Evolutionary conservation across 176 grass and related monocot genomes (phyloP).

Genomic region (Eleusine indica): DNA sequence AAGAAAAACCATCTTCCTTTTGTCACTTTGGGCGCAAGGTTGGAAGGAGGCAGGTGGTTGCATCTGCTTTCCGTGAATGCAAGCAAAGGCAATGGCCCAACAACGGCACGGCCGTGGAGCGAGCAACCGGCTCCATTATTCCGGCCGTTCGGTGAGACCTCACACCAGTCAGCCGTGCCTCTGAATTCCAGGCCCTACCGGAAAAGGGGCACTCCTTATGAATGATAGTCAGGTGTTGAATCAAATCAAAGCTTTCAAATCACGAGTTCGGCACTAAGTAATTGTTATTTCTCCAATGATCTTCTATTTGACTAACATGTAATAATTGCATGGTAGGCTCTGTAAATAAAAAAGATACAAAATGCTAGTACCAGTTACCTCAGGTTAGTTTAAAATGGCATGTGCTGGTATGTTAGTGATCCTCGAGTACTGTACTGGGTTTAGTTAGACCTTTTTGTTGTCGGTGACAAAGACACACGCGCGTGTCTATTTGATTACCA

Average conservation of each 20-base stretch:
- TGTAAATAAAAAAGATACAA: background rate
- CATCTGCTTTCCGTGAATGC: constrained; percentile 45
- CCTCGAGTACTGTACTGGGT: background rate
- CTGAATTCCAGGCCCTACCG: constrained; percentile 21
- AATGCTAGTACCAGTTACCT: background rate
- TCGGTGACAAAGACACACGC: constrained; percentile 19
- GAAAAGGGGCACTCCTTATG: background rate
- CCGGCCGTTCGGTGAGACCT: constrained; percentile 40
- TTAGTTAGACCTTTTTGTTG: constrained; percentile 24
- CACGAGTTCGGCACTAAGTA: constrained; percentile 27
- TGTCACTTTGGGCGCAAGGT: constrained; percentile 48
- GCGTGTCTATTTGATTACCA: background rate
- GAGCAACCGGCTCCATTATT: constrained; percentile 45
- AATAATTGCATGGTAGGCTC: background rate
- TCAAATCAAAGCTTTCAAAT: constrained; percentile 40
- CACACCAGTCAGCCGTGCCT: constrained; percentile 30
- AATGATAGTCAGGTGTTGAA: constrained; percentile 14
- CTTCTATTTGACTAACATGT: constrained; percentile 18
- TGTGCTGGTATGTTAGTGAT: background rate
- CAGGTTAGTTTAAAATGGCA: background rate
- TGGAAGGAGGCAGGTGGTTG: constrained; percentile 39
- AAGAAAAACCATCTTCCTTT: background rate
- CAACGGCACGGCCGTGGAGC: constrained; percentile 33
- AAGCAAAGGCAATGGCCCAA: constrained; percentile 50
- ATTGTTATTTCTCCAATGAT: constrained; percentile 18